phyloP scores from a whole-genome alignment of 805 yeast species.

The Kurtzmaniella fragi region DNA sequence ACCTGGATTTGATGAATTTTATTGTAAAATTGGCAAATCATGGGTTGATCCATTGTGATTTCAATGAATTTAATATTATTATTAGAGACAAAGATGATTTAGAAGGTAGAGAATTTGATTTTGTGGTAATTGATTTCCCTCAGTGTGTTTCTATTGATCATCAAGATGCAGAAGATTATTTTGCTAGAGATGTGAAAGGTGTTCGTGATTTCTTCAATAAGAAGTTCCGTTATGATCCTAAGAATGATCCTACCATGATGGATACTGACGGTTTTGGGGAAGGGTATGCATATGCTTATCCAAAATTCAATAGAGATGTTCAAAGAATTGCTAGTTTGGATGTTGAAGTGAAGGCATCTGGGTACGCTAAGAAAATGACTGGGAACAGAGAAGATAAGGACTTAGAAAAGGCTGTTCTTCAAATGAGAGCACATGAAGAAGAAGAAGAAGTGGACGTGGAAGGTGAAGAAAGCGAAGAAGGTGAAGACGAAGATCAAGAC shows the following conservation, averaged over 20 bases:
- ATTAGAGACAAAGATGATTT: constrained; percentile 57
- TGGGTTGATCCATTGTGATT: constrained; percentile 96
- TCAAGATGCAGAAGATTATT: constrained; percentile 79
- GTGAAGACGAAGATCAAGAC: constrained; percentile 24
- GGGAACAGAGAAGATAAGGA: constrained; percentile 46
- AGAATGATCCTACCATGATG: constrained; percentile 61
- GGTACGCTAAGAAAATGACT: constrained; percentile 47
- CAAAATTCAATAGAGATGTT: constrained; percentile 75
- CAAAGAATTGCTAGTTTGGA: constrained; percentile 66
- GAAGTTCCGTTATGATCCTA: constrained; percentile 71
- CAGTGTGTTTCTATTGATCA: constrained; percentile 95
- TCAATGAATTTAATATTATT: constrained; percentile 93
- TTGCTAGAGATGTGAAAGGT: constrained; percentile 91
- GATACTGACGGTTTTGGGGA: constrained; percentile 80
- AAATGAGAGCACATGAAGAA: constrained; percentile 48
- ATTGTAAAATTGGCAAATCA: constrained; percentile 77
- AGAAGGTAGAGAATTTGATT: constrained; percentile 52
- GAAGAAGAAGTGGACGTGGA: constrained; percentile 28
- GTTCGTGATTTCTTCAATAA: constrained; percentile 76
- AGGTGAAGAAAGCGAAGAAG: constrained; percentile 43
- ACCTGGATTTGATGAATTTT: constrained; percentile 82
- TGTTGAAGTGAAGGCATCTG: constrained; percentile 87
- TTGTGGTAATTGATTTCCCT: constrained; percentile 95
- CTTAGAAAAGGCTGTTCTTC: constrained; percentile 69
- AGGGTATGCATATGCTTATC: constrained; percentile 71